These are phyloP conservation scores for Colletotrichum siamense DNA, from an alignment of 2,329 filamentous ascomycete species.

Conservation along the genomic window DNA sequence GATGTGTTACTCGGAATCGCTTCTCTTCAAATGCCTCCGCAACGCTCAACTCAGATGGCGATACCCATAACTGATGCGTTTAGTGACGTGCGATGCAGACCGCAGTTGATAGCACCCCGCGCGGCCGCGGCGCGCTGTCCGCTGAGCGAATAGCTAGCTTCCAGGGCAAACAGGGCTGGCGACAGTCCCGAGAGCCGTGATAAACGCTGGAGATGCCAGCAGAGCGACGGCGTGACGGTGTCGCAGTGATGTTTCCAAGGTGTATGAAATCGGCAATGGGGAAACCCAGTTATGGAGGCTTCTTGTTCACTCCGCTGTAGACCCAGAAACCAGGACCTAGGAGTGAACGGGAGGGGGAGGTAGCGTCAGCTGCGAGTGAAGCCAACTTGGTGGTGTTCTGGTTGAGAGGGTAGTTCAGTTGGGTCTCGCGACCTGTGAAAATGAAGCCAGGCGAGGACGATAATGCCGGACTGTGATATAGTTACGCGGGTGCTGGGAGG, in stretches of 20 bases:
- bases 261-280: neutral
- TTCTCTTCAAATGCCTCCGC: conserved; percentile 17
- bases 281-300: conserved; percentile 87
- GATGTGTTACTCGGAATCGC: neutral
- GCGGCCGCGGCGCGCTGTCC: conserved; percentile 21
- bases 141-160: neutral
- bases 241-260: neutral
- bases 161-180: neutral
- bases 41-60: conserved; percentile 12
- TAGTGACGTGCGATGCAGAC: neutral
- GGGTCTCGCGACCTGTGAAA: conserved; percentile 19
- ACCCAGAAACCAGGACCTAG: conserved; percentile 92
- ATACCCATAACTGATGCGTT: conserved; percentile 21
- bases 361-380: conserved; percentile 75
- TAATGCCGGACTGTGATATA: neutral
- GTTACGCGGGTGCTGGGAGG: neutral
- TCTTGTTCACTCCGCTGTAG: conserved; percentile 95
- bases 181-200: neutral
- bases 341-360: conserved; percentile 85
- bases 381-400: conserved; percentile 86
- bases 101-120: conserved; percentile 14
- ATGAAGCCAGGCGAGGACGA: neutral
- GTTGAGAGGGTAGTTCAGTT: conserved; percentile 25
- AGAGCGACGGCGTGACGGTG: neutral
- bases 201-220: neutral